Percentiles rank a stretch among this genome's conserved stretches.
phyloP scores from a whole-genome alignment of 176 grass and related monocot genomes.

The Rhipidocladum racemiflorum region DNA sequence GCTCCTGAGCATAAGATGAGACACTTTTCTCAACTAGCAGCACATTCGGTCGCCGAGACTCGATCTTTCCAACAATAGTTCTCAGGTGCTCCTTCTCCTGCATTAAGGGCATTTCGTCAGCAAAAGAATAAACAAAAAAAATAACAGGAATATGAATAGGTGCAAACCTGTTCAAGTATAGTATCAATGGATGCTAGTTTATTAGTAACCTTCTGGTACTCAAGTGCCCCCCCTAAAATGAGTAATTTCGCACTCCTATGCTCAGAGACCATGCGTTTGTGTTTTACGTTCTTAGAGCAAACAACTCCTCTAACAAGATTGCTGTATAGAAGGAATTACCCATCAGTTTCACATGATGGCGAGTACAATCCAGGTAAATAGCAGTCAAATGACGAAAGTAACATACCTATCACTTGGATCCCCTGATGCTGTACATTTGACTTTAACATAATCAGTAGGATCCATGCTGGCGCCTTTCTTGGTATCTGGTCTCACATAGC shows the following conservation, averaged over 20 bases:
- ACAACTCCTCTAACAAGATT: constrained; percentile 80
- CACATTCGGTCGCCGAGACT: constrained; percentile 67
- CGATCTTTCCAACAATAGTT: constrained; percentile 65
- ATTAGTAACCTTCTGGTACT: constrained; percentile 83
- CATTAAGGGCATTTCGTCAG: constrained; percentile 24
- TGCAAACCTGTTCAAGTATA: constrained; percentile 76
- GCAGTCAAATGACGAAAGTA: constrained; percentile 2
- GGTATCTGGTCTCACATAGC: constrained; percentile 85
- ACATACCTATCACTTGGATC: constrained; percentile 74
- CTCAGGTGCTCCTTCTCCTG: constrained; percentile 86
- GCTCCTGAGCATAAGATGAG: constrained; percentile 81
- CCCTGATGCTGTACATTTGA: constrained; percentile 88
- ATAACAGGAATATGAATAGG: constrained; percentile 13
- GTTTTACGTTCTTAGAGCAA: constrained; percentile 95
- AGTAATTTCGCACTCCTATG: constrained; percentile 75
- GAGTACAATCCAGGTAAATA: constrained; percentile 20
- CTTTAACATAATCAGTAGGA: constrained; percentile 86
- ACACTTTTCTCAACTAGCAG: constrained; percentile 91
- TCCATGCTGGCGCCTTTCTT: constrained; percentile 96
- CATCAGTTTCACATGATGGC: constrained; percentile 11
- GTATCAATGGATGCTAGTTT: constrained; percentile 78
- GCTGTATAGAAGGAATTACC: constrained; percentile 44
- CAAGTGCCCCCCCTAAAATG: constrained; percentile 83
- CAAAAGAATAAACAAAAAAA: constrained; percentile 10
- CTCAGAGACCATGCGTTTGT: constrained; percentile 92